Percentiles rank a stretch among this genome's conserved stretches.
Conservation (phyloP, 2,329 filamentous ascomycete species). For the Colletotrichum magnum region DNA sequence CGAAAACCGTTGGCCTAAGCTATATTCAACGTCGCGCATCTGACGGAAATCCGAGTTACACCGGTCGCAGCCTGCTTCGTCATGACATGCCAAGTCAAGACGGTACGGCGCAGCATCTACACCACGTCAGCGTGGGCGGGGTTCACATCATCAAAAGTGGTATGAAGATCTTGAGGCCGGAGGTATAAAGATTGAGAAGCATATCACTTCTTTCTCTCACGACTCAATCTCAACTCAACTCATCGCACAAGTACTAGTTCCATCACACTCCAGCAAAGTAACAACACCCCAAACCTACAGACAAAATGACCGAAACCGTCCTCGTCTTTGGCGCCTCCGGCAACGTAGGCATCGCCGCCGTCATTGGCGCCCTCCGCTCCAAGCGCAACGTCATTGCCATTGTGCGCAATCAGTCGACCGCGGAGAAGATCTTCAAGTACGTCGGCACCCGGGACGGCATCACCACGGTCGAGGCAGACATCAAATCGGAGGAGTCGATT, state of each 20-base stretch:
- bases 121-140: no score
- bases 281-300: neutral
- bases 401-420: slow-evolving; percentile 52
- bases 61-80: no score
- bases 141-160: no score
- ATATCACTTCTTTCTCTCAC: no score
- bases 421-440: slow-evolving; percentile 51
- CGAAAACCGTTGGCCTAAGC: neutral
- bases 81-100: no score
- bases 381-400: slow-evolving; percentile 52
- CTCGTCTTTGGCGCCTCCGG: slow-evolving; percentile 57
- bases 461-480: slow-evolving; percentile 51
- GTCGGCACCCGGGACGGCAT: slow-evolving; percentile 48
- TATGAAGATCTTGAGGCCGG: no score
- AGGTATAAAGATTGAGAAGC: no score
- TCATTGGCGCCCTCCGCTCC: slow-evolving; percentile 48
- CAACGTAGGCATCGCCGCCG: slow-evolving; percentile 54
- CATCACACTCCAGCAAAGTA: neutral
- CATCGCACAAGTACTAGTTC: no score
- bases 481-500: slow-evolving; percentile 49
- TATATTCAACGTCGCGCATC: no score
- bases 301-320: slow-evolving; percentile 46
- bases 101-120: no score
- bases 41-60: no score
- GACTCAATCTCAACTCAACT: no score